These are phyloP conservation scores for Malassezia sympodialis DNA, from an alignment of 1,284 basidiomycete genomes.

Conservation along the genomic window DNA sequence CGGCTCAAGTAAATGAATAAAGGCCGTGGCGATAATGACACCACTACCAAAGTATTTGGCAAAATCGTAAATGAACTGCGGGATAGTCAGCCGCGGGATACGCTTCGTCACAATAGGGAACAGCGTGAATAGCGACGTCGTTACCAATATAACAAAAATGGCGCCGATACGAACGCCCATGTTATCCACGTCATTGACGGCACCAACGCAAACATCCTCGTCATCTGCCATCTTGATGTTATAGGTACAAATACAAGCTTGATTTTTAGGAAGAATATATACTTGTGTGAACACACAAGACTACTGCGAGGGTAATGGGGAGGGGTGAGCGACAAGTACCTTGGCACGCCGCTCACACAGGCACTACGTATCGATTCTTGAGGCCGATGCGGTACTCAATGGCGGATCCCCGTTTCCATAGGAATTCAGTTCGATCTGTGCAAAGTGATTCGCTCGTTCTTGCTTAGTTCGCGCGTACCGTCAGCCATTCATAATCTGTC, in stretches of 20 bases:
- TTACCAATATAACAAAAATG: conserved; percentile 71
- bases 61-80: conserved; percentile 52
- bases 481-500: not conserved
- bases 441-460: not conserved
- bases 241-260: not conserved
- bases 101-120: conserved; percentile 69
- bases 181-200: conserved; percentile 5
- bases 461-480: not conserved
- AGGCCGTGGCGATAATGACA: conserved; percentile 62
- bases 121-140: conserved; percentile 57
- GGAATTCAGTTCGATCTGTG: not conserved
- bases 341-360: not conserved
- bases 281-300: not conserved
- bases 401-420: not conserved
- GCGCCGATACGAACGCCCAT: conserved; percentile 57
- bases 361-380: not conserved
- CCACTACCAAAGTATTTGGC: conserved; percentile 84
- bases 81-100: conserved; percentile 48
- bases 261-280: not conserved
- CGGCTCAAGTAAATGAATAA: conserved; percentile 49
- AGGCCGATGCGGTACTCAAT: not conserved
- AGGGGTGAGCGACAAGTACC: not conserved
- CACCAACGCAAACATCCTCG: conserved; percentile 1
- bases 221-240: conserved; percentile 2
- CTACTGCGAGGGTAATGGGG: conserved; percentile 1